A percentile compares a stretch with the other conserved stretches of the same genome.
These are phyloP conservation scores for Beta corolliflora DNA, from an alignment of 179 eudicot species.

Conservation along the genomic window DNA sequence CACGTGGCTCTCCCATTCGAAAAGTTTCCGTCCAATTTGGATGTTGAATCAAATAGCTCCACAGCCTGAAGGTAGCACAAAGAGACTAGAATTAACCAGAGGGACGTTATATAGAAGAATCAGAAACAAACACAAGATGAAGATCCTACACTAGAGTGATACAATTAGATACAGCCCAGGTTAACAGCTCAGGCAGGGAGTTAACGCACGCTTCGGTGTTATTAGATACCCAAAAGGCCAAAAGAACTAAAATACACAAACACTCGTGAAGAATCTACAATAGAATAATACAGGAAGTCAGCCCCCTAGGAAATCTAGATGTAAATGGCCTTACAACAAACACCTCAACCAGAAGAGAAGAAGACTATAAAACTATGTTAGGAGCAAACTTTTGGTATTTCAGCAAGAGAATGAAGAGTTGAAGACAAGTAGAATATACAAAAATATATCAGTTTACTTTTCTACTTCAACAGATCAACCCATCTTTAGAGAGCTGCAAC, in stretches of 20 bases:
- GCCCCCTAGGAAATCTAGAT: background rate
- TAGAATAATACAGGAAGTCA: background rate
- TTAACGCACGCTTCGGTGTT: background rate
- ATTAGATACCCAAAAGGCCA: background rate
- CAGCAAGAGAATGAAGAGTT: background rate
- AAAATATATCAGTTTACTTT: background rate
- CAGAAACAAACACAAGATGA: background rate
- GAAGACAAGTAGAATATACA: too few species aligned
- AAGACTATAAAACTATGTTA: background rate
- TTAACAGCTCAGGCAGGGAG: background rate
- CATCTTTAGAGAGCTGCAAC: slow-evolving; percentile 3
- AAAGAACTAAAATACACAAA: background rate
- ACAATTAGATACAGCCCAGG: background rate
- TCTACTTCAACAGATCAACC: background rate
- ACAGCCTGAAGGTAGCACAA: slow-evolving; percentile 46
- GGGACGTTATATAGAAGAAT: background rate
- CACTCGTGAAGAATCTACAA: background rate
- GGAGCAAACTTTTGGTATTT: background rate
- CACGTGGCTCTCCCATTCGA: slow-evolving; percentile 56
- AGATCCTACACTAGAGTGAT: too few species aligned
- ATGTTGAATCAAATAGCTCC: slow-evolving; percentile 61
- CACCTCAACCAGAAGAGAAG: background rate
- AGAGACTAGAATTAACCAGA: background rate
- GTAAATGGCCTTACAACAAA: background rate
- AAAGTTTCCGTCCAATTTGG: slow-evolving; percentile 74